Evolutionary conservation across 202 grass and related monocot species (phyloP).

Genomic region (Panicum virgatum): DNA sequence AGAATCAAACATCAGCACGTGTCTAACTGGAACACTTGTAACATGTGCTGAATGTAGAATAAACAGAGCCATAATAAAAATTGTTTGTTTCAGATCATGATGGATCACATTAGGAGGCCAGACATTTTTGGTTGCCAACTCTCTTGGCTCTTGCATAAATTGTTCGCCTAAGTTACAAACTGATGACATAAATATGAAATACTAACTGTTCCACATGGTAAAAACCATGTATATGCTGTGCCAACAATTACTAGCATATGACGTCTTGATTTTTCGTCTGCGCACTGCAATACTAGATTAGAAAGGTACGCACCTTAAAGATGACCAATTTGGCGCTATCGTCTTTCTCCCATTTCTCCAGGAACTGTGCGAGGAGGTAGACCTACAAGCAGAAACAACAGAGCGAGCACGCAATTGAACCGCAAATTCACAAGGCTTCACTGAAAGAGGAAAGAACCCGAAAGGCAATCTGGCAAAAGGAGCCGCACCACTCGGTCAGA

Average conservation of each 20-base stretch:
- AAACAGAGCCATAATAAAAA: background rate
- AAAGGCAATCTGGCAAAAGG: background rate
- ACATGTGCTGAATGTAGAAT: background rate
- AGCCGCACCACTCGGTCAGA: constrained; percentile 64
- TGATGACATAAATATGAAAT: background rate
- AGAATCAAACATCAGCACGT: constrained; percentile 33
- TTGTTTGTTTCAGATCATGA: constrained; percentile 14
- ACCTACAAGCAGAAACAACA: constrained; percentile 53
- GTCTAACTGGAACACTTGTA: background rate
- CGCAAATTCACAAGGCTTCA: background rate
- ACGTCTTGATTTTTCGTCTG: background rate
- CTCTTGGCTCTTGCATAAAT: background rate
- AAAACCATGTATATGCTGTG: background rate
- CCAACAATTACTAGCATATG: background rate
- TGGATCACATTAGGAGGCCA: background rate
- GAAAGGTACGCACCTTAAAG: constrained; percentile 60
- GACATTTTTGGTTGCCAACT: background rate
- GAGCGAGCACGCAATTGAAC: background rate
- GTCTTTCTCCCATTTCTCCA: constrained; percentile 97
- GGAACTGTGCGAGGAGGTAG: constrained; percentile 65
- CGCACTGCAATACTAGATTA: background rate
- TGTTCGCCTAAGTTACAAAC: background rate
- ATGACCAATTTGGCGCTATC: constrained; percentile 76
- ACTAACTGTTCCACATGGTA: background rate
- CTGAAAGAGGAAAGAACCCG: background rate